Evolutionary conservation across 352 stramenopile species (phyloP).

Genomic region (Globisporangium apiculatum): DNA sequence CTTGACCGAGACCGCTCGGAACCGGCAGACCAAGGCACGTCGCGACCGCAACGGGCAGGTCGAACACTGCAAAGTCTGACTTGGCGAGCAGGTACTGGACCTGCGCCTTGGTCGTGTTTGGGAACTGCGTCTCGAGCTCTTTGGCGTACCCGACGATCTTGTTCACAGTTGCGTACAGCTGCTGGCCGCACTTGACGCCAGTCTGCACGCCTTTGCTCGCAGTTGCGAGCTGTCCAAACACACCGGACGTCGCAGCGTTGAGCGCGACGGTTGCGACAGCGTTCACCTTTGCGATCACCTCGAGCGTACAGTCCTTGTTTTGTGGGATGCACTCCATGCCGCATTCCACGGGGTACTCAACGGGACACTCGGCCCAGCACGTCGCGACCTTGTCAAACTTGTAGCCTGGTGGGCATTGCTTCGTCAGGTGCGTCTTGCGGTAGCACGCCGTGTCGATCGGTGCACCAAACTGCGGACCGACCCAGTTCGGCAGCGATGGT

Average conservation of each 20-base stretch:
- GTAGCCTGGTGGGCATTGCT: slow-evolving; percentile 14
- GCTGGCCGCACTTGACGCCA: slow-evolving; percentile 38
- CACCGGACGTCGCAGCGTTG: slow-evolving; percentile 39
- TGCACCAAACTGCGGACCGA: slow-evolving; percentile 13
- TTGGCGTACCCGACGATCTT: slow-evolving; percentile 36
- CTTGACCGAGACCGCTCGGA: slow-evolving; percentile 4
- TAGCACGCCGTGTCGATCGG: slow-evolving; percentile 16
- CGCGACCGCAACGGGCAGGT: slow-evolving; percentile 43
- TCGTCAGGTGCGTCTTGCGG: slow-evolving; percentile 16
- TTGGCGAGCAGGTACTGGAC: slow-evolving; percentile 46
- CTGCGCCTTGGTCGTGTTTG: slow-evolving; percentile 41
- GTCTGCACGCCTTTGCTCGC: slow-evolving; percentile 37
- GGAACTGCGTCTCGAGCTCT: slow-evolving; percentile 24
- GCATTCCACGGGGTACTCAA: slow-evolving; percentile 70
- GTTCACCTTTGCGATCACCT: slow-evolving; percentile 42
- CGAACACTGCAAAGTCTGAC: slow-evolving; percentile 43
- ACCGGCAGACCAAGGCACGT: slow-evolving; percentile 28
- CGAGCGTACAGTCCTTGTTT: slow-evolving; percentile 48
- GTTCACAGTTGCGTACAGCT: slow-evolving; percentile 37
- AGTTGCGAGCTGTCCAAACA: slow-evolving; percentile 38
- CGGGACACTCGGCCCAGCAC: slow-evolving; percentile 65
- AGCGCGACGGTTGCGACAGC: slow-evolving; percentile 41
- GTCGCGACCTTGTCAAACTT: slow-evolving; percentile 16
- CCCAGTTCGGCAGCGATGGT: slow-evolving; percentile 15
- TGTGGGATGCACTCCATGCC: slow-evolving; percentile 61